These are phyloP conservation scores for Abelmoschus esculentus DNA, from an alignment of 345 rosid genomes.

Conservation along the genomic window DNA sequence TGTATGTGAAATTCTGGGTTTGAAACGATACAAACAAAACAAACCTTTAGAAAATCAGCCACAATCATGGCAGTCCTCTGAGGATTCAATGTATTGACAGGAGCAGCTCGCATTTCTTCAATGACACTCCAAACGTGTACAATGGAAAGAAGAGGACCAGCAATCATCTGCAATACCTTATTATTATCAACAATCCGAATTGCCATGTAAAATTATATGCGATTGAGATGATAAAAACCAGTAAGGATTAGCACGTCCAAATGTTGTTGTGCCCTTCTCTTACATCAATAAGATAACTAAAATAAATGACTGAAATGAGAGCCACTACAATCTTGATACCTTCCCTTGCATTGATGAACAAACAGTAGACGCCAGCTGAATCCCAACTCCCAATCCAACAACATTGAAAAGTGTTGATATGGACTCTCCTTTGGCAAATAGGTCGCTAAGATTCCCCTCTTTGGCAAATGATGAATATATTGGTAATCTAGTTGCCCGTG, in stretches of 20 bases:
- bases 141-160: constrained; percentile 67
- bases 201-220: not conserved
- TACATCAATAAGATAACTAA: not conserved
- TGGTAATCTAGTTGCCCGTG: constrained; percentile 91
- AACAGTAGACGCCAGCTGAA: constrained; percentile 81
- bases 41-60: constrained; percentile 60
- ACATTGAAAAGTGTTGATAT: constrained; percentile 93
- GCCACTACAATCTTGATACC: constrained; percentile 27
- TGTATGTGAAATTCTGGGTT: not conserved
- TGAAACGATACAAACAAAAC: constrained; percentile 19
- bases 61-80: constrained; percentile 83
- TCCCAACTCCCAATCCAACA: constrained; percentile 67
- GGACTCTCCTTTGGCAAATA: constrained; percentile 96
- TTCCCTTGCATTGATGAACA: constrained; percentile 91
- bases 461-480: constrained; percentile 93
- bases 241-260: not conserved
- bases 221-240: not conserved
- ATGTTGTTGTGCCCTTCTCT: not conserved
- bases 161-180: constrained; percentile 58
- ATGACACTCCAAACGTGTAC: constrained; percentile 55
- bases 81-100: constrained; percentile 85
- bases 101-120: constrained; percentile 85
- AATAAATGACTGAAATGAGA: constrained; percentile 6
- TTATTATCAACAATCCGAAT: constrained; percentile 2
- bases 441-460: constrained; percentile 97